Evolutionary conservation across 169 alveolate species (phyloP), one percentile per base, ranked within the genome.

Genomic region (Plasmodium sp.): DNA sequence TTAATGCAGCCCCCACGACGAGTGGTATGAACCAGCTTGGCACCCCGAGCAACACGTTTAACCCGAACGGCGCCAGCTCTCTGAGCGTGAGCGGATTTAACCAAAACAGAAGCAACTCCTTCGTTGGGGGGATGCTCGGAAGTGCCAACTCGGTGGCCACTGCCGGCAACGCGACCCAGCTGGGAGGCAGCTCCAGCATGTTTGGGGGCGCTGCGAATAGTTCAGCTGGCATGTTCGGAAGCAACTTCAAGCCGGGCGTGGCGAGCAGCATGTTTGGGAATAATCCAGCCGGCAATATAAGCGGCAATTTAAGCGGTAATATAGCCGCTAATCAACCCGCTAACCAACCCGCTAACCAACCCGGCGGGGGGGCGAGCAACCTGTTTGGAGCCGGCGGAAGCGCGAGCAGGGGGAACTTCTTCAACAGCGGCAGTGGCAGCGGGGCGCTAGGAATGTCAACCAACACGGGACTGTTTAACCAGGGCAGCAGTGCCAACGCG

Each of bases 391-490:
- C 58, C 4, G 72, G 45, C 45, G 84, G 56, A 72, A 85, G 62
- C 33, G 27, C 39, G 9, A 75, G 2, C 58, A 56, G 84, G 9
- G 79, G 58, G n/a, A 77, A 36, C 56, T 56, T 86, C 43, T 79
- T 74, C 71, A 71, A 67, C 39, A 67, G 43, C 77, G 12, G n/a
- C 4, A 62, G 75, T 48, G 71, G 82, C 34, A 72, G 79, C 58
- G 72, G 48, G 27, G 72, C 56, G 51, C 51, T 80, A 41, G 77
- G 62, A 14, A 80, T 88, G 58, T 67, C 94, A 9, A 88, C 43
- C 22, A 86, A 58, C 62, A 56, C 22, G 41, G 73, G 86, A 6
- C 12, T 86, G 5, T n/a, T 36, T 33, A 86, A 86, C 48, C 80
- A 79, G 45, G 72, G 54, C 56, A 79, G 12, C 43, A 75, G 2